Evolutionary conservation across 768 basidiomycete species (phyloP).

Genomic region (Piloderma croceum): DNA sequence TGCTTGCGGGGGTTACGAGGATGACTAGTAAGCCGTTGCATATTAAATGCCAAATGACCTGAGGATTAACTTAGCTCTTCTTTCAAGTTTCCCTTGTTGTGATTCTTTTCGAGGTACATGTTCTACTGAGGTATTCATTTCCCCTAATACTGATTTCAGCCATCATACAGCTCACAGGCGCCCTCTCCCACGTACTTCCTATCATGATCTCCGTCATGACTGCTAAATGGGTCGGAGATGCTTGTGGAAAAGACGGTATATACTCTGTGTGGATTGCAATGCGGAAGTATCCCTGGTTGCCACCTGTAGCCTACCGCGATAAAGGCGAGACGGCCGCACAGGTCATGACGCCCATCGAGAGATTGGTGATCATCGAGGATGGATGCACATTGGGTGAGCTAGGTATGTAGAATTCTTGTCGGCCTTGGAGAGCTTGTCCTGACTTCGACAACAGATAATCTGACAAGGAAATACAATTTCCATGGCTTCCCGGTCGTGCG

Average conservation of each 20-base stretch:
- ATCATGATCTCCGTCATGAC: constrained; percentile 80
- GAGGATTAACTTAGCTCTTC: neutral
- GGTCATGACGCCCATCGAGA: constrained; percentile 50
- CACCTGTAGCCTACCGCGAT: constrained; percentile 60
- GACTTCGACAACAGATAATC: constrained; percentile 28
- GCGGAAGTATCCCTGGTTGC: constrained; percentile 66
- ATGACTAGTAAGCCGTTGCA: constrained; percentile 55
- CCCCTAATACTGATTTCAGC: constrained; percentile 2
- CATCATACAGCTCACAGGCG: constrained; percentile 57
- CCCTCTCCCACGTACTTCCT: constrained; percentile 73
- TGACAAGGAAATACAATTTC: constrained; percentile 42
- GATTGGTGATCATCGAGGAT: constrained; percentile 51
- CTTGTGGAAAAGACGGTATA: constrained; percentile 62
- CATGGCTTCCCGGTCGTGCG: constrained; percentile 64
- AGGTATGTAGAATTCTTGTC: neutral
- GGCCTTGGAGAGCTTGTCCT: constrained; percentile 3
- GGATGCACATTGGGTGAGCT: constrained; percentile 42
- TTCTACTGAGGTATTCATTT: neutral
- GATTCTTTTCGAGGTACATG: constrained; percentile 62
- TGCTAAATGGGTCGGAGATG: constrained; percentile 73
- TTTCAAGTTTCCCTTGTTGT: constrained; percentile 64
- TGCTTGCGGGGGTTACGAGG: constrained; percentile 71
- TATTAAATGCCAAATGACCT: neutral
- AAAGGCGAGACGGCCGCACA: constrained; percentile 55
- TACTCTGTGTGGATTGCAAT: constrained; percentile 71